Evolutionary conservation across 1,139 yeast species (phyloP), one percentile per base, ranked within the genome.

Genomic region (Debaryomyces subglobosus): DNA sequence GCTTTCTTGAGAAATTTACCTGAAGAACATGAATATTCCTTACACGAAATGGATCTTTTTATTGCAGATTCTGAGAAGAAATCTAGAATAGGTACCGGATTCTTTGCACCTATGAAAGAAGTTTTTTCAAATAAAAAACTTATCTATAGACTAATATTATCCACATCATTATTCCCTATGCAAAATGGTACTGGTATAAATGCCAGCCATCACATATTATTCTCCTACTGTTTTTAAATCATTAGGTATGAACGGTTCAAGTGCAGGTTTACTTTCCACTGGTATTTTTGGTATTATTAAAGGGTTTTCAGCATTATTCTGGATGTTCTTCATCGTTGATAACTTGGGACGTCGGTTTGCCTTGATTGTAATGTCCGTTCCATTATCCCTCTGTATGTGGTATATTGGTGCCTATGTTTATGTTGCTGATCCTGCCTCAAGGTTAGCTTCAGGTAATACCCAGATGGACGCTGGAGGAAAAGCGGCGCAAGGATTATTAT

Each of bases 231-330:
- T 69, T 39, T 65, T 69, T 52, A 61, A 64, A 47, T 65, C 71
- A 3, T 58, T 69, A 35, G 74, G 74, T 8, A 60, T 68, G 2
- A 55, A 46, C 39, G 70, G 71, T 1, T 49, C 65, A 4, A 62
- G 63, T 44, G 74, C 84, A 2, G 74, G 82, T 1, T 68, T 82
- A 42, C 68, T 79, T 40, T 77, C 85, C 9, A 83, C 87, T 3
- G 86, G 86, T 49, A 72, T 82, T 41, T 82, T 82, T 61, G 84
- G 86, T 34, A 66, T 81, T 27, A 65, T 78, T 36, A 80, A 81
- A 54, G 74, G 77, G 7, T 58, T 68, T 4, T 68, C 78, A 2
- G 68, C 81, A 5, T 61, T 78, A 16, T 49, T 70, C 10, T 72
- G 79, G 72, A 74, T 79, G 3, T 66, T 78, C 50, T 71, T 71